These are phyloP conservation scores for Exophiala dermatitidis DNA, from an alignment of 2,329 filamentous ascomycete species.

Conservation along the genomic window DNA sequence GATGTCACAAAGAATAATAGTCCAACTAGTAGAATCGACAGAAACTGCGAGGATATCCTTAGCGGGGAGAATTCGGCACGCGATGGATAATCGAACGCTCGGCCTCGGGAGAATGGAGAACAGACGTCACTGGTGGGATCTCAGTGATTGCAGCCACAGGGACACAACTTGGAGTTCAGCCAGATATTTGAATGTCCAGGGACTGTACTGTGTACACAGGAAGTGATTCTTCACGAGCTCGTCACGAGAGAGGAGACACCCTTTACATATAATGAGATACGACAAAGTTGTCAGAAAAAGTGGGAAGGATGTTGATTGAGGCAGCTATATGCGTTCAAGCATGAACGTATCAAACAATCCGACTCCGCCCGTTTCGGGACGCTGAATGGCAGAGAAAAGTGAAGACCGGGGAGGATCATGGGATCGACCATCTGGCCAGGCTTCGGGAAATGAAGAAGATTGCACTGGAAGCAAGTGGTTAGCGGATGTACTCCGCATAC, in stretches of 20 bases:
- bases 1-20: background rate
- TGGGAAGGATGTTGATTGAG: slow-evolving; percentile 1
- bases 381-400: background rate
- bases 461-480: background rate
- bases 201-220: too few species aligned
- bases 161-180: background rate
- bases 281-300: background rate
- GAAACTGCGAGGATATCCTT: too few species aligned
- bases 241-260: background rate
- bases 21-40: background rate
- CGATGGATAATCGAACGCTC: slow-evolving; percentile 2
- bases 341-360: background rate
- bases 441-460: slow-evolving; percentile 1
- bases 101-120: slow-evolving; percentile 16
- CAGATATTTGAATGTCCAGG: too few species aligned
- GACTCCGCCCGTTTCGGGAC: slow-evolving; percentile 4
- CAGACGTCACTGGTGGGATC: background rate
- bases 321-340: background rate
- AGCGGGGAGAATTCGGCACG: slow-evolving; percentile 7
- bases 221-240: too few species aligned
- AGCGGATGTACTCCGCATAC: slow-evolving; percentile 10
- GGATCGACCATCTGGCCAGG: background rate
- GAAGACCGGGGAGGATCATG: too few species aligned
- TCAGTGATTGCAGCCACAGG: background rate
- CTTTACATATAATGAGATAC: too few species aligned